phyloP scores from a whole-genome alignment of 2,329 filamentous ascomycete genomes.

The Balansia obtecta region DNA sequence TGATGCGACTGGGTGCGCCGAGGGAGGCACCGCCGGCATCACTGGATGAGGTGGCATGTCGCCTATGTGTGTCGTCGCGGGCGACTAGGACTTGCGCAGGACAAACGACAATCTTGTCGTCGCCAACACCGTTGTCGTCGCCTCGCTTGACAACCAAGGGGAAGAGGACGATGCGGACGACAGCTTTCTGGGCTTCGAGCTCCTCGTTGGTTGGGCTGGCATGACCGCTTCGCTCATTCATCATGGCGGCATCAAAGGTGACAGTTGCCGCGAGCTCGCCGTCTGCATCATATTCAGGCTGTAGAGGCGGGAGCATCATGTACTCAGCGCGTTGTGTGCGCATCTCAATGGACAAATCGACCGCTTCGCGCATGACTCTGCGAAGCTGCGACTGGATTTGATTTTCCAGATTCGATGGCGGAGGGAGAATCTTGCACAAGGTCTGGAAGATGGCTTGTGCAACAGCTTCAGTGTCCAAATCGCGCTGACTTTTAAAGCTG shows the following conservation, averaged over 20 bases:
- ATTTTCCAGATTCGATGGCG: constrained; percentile 65
- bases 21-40: constrained; percentile 37
- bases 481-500: constrained; percentile 70
- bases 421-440: constrained; percentile 72
- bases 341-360: constrained; percentile 91
- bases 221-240: constrained; percentile 81
- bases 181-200: constrained; percentile 60
- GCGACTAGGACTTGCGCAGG: constrained; percentile 87
- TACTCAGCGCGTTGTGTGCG: constrained; percentile 93
- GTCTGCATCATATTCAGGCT: constrained; percentile 88
- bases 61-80: constrained; percentile 28
- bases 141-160: constrained; percentile 94
- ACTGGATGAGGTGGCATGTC: constrained; percentile 33
- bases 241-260: constrained; percentile 81
- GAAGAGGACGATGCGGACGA: constrained; percentile 88
- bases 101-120: constrained; percentile 91
- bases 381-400: constrained; percentile 77
- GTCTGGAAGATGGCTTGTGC: constrained; percentile 74
- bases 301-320: constrained; percentile 92
- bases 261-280: constrained; percentile 83
- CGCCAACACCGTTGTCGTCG: constrained; percentile 73
- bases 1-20: constrained; percentile 25
- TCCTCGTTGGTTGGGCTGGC: constrained; percentile 53
- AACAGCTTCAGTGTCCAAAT: constrained; percentile 90
- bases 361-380: constrained; percentile 78